Evolutionary conservation across 768 basidiomycete species (phyloP), one percentile per base, ranked within the genome.

Genomic region (Mycena vitilis): DNA sequence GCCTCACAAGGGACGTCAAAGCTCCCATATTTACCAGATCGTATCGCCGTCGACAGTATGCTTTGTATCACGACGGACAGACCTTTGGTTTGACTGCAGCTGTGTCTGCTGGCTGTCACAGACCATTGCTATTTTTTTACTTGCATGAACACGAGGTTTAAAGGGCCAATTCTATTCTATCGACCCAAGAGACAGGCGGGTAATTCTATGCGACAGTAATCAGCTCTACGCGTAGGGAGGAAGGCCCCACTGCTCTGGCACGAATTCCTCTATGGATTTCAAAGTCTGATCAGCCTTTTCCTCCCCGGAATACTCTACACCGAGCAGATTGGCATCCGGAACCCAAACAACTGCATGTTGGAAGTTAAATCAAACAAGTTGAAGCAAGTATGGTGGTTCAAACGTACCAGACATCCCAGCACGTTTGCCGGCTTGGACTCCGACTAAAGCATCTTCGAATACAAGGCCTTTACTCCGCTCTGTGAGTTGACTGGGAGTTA

Each of bases 161-260:
- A n/a, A n/a, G n/a, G n/a, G n/a, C n/a, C n/a, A n/a, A n/a, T n/a
- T n/a, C n/a, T n/a, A n/a, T n/a, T n/a, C n/a, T n/a, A n/a, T n/a
- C n/a, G n/a, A n/a, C n/a, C n/a, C n/a, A n/a, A n/a, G n/a, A n/a
- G n/a, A n/a, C n/a, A n/a, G n/a, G n/a, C 30, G 30, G 20, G 53
- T 54, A 57, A 30, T 10, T 53, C 25, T 58, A 58, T n/a, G 30
- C 11, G 42, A 34, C 15, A 22, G 15, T 15, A 42, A 42, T 36
- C 9, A 51, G n/a, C 54, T 47, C 44, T 48, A 55, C 23, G 49
- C 66, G 74, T 91, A 95, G 13, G 92, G 85, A 22, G 94, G 94
- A 36, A 95, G 81, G 3, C 93, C 95, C 93, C 93, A 96, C 48
- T 91, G 82, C 69, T 93, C 90, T 0, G 94, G 94, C n/a, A 82